Evolutionary conservation across 805 yeast genomes (phyloP).

Genomic region (Starmerella scarabaei): DNA sequence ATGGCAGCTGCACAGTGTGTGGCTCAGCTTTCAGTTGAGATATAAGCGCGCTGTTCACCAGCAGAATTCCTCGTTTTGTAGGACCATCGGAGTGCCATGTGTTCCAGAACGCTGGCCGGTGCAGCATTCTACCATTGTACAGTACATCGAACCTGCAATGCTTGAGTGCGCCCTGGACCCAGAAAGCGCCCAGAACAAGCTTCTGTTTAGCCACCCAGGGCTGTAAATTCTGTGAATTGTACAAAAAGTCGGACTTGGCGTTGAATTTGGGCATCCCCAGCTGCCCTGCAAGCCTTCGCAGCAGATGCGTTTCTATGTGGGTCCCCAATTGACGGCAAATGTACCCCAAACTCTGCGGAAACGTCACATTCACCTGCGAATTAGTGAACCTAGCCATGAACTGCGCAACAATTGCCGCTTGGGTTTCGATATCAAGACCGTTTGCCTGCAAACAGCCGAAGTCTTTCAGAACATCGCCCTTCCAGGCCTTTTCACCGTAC

Average conservation of each 20-base stretch:
- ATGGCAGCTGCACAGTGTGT: slow-evolving; percentile 63
- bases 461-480: background rate
- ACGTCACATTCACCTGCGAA: background rate
- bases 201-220: slow-evolving; percentile 32
- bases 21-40: slow-evolving; percentile 43
- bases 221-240: slow-evolving; percentile 3
- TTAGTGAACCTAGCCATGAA: slow-evolving; percentile 7
- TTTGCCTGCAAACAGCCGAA: background rate
- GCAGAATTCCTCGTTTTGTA: slow-evolving; percentile 61
- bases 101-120: slow-evolving; percentile 50
- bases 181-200: slow-evolving; percentile 26
- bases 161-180: slow-evolving; percentile 10
- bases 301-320: slow-evolving; percentile 9
- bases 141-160: slow-evolving; percentile 24
- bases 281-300: background rate
- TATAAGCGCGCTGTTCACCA: slow-evolving; percentile 67
- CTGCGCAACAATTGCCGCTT: slow-evolving; percentile 8
- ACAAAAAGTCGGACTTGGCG: slow-evolving; percentile 8
- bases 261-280: slow-evolving; percentile 1
- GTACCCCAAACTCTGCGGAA: slow-evolving; percentile 11
- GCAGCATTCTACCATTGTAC: slow-evolving; percentile 34
- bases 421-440: slow-evolving; percentile 1
- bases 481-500: background rate
- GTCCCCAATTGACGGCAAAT: slow-evolving; percentile 13
- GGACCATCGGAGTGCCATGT: slow-evolving; percentile 46